These are phyloP conservation scores for peach (Prunus persica) DNA, from an alignment of 306 rosid species.

Conservation along the genomic window Prunus_persica_NCBIv2 NC_034013.1:16655501-16656000, in stretches of 20 bases:
- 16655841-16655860: not conserved
- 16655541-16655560: conserved; percentile 16
- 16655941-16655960: not conserved
- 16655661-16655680: conserved; percentile 87
- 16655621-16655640: conserved; percentile 27
- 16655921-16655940: not conserved
- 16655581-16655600: conserved; percentile 16
- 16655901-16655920: not conserved
- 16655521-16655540: conserved; percentile 23
- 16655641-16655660: conserved; percentile 79
- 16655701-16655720: conserved; percentile 98
- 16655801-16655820: not conserved
- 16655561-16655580: conserved; percentile 10
- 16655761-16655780: conserved; percentile 20
- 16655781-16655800: conserved; percentile 15
- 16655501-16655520: conserved; percentile 57
- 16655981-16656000: not conserved
- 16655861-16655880: not conserved
- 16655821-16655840: conserved; percentile 1
- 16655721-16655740: conserved; percentile 82
- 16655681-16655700: conserved; percentile 88
- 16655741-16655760: conserved; percentile 70
- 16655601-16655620: conserved; percentile 24
- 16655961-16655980: not conserved
- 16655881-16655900: not conserved